Evolutionary conservation across 2,329 filamentous ascomycete species (phyloP).

Genomic region (Botrytis pseudocinerea): DNA sequence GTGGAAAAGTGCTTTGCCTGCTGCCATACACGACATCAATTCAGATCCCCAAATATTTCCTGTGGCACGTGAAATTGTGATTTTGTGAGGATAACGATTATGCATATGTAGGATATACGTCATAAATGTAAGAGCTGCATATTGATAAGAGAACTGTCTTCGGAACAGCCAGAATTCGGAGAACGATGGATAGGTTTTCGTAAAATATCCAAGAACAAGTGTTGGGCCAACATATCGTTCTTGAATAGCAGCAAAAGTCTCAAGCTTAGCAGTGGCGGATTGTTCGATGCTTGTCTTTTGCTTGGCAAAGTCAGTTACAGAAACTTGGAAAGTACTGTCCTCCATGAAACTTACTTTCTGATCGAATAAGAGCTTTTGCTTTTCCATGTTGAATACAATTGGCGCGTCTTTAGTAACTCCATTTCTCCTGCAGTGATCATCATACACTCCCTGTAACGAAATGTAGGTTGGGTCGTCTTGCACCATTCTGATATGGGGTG

Average conservation of each 20-base stretch:
- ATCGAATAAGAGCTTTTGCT: conserved; percentile 75
- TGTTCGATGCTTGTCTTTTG: conserved; percentile 67
- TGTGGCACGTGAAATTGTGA: conserved; percentile 81
- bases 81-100: conserved; percentile 92
- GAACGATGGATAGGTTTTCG: conserved; percentile 81
- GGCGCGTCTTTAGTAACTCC: conserved; percentile 93
- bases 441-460: conserved; percentile 90
- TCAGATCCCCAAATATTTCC: conserved; percentile 98
- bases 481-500: conserved; percentile 90
- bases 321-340: not conserved
- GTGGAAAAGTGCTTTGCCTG: conserved; percentile 83
- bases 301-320: conserved; percentile 39
- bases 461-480: conserved; percentile 95
- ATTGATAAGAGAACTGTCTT: conserved; percentile 92
- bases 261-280: conserved; percentile 70
- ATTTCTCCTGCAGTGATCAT: conserved; percentile 89
- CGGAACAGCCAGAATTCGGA: conserved; percentile 98
- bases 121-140: conserved; percentile 95
- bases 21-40: conserved; percentile 85
- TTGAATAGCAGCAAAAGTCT: conserved; percentile 94
- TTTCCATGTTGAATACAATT: conserved; percentile 92
- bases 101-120: conserved; percentile 98
- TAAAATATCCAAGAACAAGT: conserved; percentile 85
- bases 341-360: conserved; percentile 42
- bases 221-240: conserved; percentile 87